Base-by-base conservation (phyloP, 768 basidiomycete species). In the Dentipellis sp. region DNA sequence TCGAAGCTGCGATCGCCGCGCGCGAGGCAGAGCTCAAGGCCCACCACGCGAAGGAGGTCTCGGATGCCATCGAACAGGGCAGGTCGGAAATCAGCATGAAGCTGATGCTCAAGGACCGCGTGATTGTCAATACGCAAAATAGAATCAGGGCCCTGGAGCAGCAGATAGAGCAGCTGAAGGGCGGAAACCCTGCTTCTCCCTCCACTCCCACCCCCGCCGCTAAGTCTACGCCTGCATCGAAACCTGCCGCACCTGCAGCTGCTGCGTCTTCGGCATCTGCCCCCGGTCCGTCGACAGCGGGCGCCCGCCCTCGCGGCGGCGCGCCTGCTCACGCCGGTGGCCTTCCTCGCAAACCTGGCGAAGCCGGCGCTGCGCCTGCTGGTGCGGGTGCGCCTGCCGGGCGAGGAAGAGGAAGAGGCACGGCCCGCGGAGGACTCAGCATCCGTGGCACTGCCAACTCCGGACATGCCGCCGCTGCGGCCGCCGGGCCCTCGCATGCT, bases 61-160 rank as follows among this genome's bases (percentile, higher is more conserved):
- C 74, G 2, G 73, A 78, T 6, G 88, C 88, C 1, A 75, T 85
- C 7, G 88, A 91, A 51, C 72, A 79, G 2, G 88, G 88, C 2
- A 74, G 88, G 49, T 72, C 78, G 72, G 88, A 91, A 59, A 74
- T 77, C 52, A 71, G 63, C 1, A 73, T 80, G 21, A 86, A 85
- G 70, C 66, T 70, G 36, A 87, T 84, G 66, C 61, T 91, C 45
- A 90, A 89, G 69, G 88, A 91, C 60, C 71, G 73, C 1, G 86
- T 86, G 60, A 71, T 90, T n/a, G 74, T 82, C 34, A 78, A 74
- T 52, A 72, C 79, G 10, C 81, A 87, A 64, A 71, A 70, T 56
- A 78, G 75, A 56, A 71, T 88, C 51, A 90, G 88, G 70, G 82
- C 85, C 7, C 72, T 88, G 37, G 87, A 90, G 63, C 74, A 75